Base-by-base conservation (phyloP, 345 rosid species). In the Sisymbrium altissimum region DNA sequence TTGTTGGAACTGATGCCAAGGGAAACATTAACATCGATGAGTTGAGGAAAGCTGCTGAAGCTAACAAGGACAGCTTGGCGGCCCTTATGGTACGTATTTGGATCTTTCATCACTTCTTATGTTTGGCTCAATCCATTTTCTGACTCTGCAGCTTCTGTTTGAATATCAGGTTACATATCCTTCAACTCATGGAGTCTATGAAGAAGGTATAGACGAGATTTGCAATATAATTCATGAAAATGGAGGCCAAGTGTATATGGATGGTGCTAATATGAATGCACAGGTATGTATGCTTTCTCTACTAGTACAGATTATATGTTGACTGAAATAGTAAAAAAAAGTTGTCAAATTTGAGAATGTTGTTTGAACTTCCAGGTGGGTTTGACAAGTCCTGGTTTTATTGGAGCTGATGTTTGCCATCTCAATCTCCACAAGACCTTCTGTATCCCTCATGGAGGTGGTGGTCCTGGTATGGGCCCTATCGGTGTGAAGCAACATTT, bases 401-500 rank as follows among this genome's bases (percentile, higher is more conserved):
- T 94, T 69, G 97, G 97, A 71, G 97, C 98, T 9, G 98, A 94
- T 75, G 98, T 94, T 53, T 91, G 98, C 79, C 97, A 94, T 83
- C 93, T 94, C 71, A 94, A 94, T 77, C 98, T 94, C 79, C 98
- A 94, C 74, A 94, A 91, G 54, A 94, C 97, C 54, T 91, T 91
- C 80, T 94, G 98, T 85, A 94, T 94, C 73, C 97, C 97, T 3
- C 97, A 94, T 45, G 97, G 96, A 54, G 97, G 98, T 75, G 98
- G 98, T 50, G 97, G 98, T 75, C 97, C 97, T 54, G 98, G 98
- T 69, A 94, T 94, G 98, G 98, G 98, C 33, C 98, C 98, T 65
- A 89, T 94, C 56, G 97, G 98, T 56, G 98, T 94, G 75, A 91
- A 91, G 89, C 84, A 89, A 70, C 98, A 94, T 68, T 82, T 94